Evolutionary conservation across 2,329 filamentous ascomycete genomes (phyloP), one percentile per base, ranked within the genome.

Genomic region (Clonostachys rhizophaga): DNA sequence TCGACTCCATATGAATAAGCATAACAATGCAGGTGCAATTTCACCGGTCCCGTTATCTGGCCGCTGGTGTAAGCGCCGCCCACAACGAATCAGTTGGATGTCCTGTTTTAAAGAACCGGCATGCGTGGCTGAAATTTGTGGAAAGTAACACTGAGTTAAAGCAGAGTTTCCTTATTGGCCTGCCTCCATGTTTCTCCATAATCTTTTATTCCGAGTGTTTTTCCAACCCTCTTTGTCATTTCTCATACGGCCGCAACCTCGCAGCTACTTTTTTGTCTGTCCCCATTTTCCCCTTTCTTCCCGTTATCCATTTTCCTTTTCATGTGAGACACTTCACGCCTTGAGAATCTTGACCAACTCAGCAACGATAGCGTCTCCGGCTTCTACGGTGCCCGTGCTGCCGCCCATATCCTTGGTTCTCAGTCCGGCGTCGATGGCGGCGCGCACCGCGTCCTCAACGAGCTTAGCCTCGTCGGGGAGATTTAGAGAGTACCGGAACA

Each of bases 401-500:
- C 94, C 92, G 43, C 89, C 90, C 55, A 97, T 87, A 64, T 97
- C 92, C 64, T 81, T 86, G 14, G 92, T 96, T 52, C 83, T 77
- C 43, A 91, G 68, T 35, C 89, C 89, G 47, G 74, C 78, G 65
- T 96, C 91, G 53, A 96, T 86, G 45, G 89, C 86, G 47, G 78
- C 81, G 62, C 81, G 80, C 44, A 96, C 91, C 5, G 91, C 91
- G 50, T 84, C 78, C 71, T 96, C 91, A 52, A 96, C 82, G 44
- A 84, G 82, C 51, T 81, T 78, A 34, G 91, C 87, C 68, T 96
- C 86, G 44, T 82, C 76, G 33, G 87, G 83, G 55, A 91, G 81
- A 59, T 84, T 83, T 49, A 97, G 81, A 13, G 91, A 96, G 76
- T 96, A 97, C 62, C 90, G 86, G 60, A 96, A 79, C 86, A 99